Conservation (phyloP, 352 stramenopile species). For the Lagenidium giganteum region DNA sequence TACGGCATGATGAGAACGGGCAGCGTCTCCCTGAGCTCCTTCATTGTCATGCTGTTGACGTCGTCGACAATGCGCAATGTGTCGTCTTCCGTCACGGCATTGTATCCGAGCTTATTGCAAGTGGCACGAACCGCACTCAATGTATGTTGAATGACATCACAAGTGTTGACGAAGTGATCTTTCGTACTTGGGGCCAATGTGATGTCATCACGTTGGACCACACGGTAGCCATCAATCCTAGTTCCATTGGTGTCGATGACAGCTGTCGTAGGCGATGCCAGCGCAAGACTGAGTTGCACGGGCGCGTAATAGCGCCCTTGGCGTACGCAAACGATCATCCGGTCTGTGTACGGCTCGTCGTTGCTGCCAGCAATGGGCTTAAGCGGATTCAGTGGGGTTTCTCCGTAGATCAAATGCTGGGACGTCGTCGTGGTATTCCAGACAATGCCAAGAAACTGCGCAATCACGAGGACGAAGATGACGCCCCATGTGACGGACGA, state of each 20-base stretch:
- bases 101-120: slow-evolving; percentile 20
- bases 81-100: slow-evolving; percentile 19
- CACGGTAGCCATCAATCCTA: slow-evolving; percentile 17
- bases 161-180: slow-evolving; percentile 12
- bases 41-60: slow-evolving; percentile 3
- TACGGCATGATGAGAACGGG: slow-evolving; percentile 28
- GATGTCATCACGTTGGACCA: slow-evolving; percentile 13
- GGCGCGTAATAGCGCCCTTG: slow-evolving; percentile 22
- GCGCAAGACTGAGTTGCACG: slow-evolving; percentile 21
- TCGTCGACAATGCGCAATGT: slow-evolving; percentile 15
- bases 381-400: background rate
- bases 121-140: slow-evolving; percentile 11
- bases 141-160: slow-evolving; percentile 8
- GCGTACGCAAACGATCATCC: slow-evolving; percentile 26
- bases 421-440: slow-evolving; percentile 4
- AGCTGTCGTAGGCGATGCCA: background rate
- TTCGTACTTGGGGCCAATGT: background rate
- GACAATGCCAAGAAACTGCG: slow-evolving; percentile 25
- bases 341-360: slow-evolving; percentile 41
- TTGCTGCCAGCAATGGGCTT: slow-evolving; percentile 22
- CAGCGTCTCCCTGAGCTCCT: slow-evolving; percentile 13
- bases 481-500: slow-evolving; percentile 25
- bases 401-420: slow-evolving; percentile 4
- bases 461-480: slow-evolving; percentile 18
- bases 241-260: background rate